Evolutionary conservation across 805 yeast species (phyloP), one percentile per base, ranked within the genome.

Genomic region (Candida ovalis): DNA sequence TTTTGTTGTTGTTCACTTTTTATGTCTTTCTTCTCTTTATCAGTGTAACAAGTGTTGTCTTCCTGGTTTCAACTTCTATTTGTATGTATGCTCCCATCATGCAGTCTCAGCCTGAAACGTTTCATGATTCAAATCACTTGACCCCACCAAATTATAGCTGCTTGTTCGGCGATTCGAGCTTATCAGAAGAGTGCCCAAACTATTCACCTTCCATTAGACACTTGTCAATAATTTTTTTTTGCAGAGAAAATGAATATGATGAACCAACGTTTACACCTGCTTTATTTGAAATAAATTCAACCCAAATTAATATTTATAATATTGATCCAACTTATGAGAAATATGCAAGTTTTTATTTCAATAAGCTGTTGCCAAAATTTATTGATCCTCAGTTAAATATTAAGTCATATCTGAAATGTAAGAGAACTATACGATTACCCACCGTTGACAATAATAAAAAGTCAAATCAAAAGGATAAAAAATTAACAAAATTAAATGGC

Each of bases 241-340:
- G 28, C 9, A 53, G 47, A n/a, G 66, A 61, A 46, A 38, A 36
- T 6, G 25, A 36, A 9, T 15, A 3, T 17, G 45, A 23, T 13
- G n/a, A 27, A 18, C 36, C 28, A 6, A 25, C 18, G 3, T 57
- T 52, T 40, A 30, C 48, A 22, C 69, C 70, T 1, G 52, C 59
- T 3, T 35, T 67, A 0, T 25, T 64, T 7, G 69, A 64, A 44
- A 53, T 67, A 30, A 64, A 67, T 47, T 66, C 70, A 7, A 67
- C 70, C 1, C 63, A 59, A 37, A 49, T 67, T 22, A 62, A 63
- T 47, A 32, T 67, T 12, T 62, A 63, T 41, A 37, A 46, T 4
- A 6, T 67, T 1, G 44, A 45, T 12, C 44, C 52, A 7, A 35
- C 45, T 7, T 52, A 51, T 27, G 45, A 42, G 17, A 55, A 46